Base-by-base conservation (phyloP, 2,329 filamentous ascomycete genomes). In the Fusarium vanettenii region DNA sequence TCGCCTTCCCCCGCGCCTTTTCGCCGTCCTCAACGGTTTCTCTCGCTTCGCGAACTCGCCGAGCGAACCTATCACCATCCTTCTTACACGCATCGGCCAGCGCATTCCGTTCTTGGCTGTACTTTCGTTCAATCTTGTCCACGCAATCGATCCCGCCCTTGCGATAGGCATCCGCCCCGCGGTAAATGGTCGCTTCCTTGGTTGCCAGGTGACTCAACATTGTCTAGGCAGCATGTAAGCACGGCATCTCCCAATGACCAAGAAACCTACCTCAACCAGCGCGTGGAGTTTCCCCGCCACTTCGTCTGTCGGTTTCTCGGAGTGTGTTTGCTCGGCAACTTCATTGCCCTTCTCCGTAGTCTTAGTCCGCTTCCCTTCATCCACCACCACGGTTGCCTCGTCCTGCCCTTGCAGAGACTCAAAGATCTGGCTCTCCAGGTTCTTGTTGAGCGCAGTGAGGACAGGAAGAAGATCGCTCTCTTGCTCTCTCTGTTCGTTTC, bases 191-290 rank as follows among this genome's bases (percentile, higher is more conserved):
- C 5, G 60, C 68, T 68, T 80, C 79, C 25, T 74, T 81, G 22
- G 66, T 43, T 20, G 66, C 65, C 2, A 82, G 70, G 61, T 77
- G 76, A 35, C 45, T 55, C 57, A 78, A 60, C 62, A 82, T 69
- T 63, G 61, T 73, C 80, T 79, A 56, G 60, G 48, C 48, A 74
- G 41, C 39, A 56, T 71, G 41, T 78, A 45, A 78, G 72, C 60
- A 64, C 39, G 18, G 27, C 6, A 27, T 29, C 18, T 45, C 1
- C 8, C 3, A 33, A 29, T 8, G 18, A 3, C 9, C n/a, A 63
- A 27, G 11, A 18, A n/a, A 35, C 78, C 71, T 70, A 82, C 80
- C 48, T 79, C 72, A 18, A 81, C 72, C 18, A 79, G 48, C 11
- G 41, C 67, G 37, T 81, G 74, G 11, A 81, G 52, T 43, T 70